Percentiles rank a stretch among this genome's conserved stretches.
phyloP scores from a whole-genome alignment of 2,329 filamentous ascomycete species.

The Arachnomyces sp. region DNA sequence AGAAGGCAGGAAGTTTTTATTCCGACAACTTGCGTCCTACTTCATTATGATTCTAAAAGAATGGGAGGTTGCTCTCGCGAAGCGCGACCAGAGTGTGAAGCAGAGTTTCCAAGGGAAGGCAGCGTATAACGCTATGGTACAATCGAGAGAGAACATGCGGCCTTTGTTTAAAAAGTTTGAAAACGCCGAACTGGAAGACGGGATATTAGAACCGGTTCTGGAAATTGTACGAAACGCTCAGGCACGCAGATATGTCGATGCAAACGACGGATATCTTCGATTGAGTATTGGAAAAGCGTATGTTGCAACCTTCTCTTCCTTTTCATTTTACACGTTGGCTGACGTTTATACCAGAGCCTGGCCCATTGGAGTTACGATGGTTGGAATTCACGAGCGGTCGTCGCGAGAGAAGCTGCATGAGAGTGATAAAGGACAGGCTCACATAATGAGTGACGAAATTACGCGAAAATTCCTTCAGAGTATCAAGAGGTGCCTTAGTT shows the following conservation, averaged over 20 bases:
- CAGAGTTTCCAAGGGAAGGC: constrained; percentile 72
- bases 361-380: constrained; percentile 99
- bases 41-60: constrained; percentile 92
- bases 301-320: constrained; percentile 17
- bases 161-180: constrained; percentile 89
- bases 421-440: constrained; percentile 65
- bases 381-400: constrained; percentile 95
- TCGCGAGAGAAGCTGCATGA: constrained; percentile 92
- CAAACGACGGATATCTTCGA: constrained; percentile 88
- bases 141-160: constrained; percentile 78
- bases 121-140: constrained; percentile 76
- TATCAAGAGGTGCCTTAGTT: constrained; percentile 93
- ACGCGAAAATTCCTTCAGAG: constrained; percentile 95
- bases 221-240: constrained; percentile 91
- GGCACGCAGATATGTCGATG: constrained; percentile 85
- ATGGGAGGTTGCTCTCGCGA: constrained; percentile 70
- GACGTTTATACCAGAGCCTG: constrained; percentile 54
- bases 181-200: constrained; percentile 67
- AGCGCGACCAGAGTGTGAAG: constrained; percentile 50
- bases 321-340: not conserved
- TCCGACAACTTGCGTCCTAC: constrained; percentile 84
- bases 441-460: constrained; percentile 94
- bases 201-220: constrained; percentile 71
- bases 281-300: constrained; percentile 87
- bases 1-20: constrained; percentile 63